A percentile compares a stretch with the other conserved stretches of the same genome.
Conservation (phyloP, 345 rosid species). For the Gossypium turneri region DNA sequence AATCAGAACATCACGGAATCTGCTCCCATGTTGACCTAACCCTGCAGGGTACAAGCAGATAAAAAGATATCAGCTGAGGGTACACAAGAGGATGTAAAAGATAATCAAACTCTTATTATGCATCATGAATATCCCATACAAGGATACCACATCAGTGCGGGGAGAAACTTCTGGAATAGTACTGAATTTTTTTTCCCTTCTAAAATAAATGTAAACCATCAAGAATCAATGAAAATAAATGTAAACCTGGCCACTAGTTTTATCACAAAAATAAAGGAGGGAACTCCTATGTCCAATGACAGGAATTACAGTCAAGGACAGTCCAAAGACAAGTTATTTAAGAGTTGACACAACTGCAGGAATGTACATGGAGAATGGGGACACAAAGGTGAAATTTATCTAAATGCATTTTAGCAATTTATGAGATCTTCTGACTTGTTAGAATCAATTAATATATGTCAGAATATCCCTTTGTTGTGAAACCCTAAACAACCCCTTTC, state of each 20-base stretch:
- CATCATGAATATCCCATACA: background rate
- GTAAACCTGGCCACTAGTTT: background rate
- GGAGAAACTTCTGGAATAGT: background rate
- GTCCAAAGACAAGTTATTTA: background rate
- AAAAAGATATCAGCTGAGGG: background rate
- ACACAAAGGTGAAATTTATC: background rate
- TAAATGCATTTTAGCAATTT: background rate
- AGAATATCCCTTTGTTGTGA: background rate
- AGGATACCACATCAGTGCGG: background rate
- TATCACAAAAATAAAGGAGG: background rate
- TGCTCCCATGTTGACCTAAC: conserved; percentile 54
- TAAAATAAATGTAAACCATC: background rate
- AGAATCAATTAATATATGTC: background rate
- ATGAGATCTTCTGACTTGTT: background rate
- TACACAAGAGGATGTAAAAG: background rate
- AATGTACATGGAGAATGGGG: background rate
- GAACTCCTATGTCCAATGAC: background rate
- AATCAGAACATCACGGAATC: conserved; percentile 66
- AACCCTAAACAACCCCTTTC: background rate
- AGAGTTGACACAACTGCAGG: background rate
- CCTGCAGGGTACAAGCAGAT: conserved; percentile 32
- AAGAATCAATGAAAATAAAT: background rate
- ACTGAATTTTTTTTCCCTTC: background rate
- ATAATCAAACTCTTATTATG: background rate
- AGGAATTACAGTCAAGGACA: background rate